Evolutionary conservation across 129 eudicot genomes (phyloP), one percentile per base, ranked within the genome.

Genomic region (Flaveria trinervia): DNA sequence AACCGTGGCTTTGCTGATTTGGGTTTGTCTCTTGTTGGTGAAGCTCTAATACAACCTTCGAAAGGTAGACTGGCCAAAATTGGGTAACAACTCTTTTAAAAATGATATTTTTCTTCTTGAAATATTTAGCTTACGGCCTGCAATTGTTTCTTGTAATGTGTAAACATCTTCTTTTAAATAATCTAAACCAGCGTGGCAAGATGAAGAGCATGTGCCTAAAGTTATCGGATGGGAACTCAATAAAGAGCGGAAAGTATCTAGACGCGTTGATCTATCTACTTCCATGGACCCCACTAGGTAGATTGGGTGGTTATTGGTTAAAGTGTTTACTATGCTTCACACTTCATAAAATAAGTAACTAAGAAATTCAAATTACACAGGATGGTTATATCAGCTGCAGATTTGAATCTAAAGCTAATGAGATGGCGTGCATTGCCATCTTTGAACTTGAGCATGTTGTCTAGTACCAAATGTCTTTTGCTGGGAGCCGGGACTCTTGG

Each of bases 401-500:
- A 93, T 84, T 76, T 93, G 86, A 93, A 93, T 85, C 77, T 93
- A 57, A 93, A 91, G 81, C 86, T 93, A 54, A 93, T 93, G 98
- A 87, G 86, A 59, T 93, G 98, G 98, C 97, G 98, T 52, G 92
- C 92, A 25, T 66, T 93, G 80, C 97, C 98, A 52, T 91, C 98
- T 33, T 80, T 93, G 79, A 77, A 93, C 79, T 81, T 93, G 71
- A 74, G 36, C 62, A 57, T 81, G 70, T 80, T 93, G 82, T 84
- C 96, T 78, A 50, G 85, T 56, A 83, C 89, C 48, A 89, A 85
- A 78, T 94, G 98, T 75, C 98, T 94, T 69, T 88, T 93, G 78
- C 72, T 93, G 70, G 98, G 98, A 66, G 97, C 96, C 1, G 98
- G 98, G 50, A 91, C 98, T 71, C 98, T 94, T 71, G 98, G 98